phyloP scores from a whole-genome alignment of 2,329 filamentous ascomycete genomes.

The Botrytis squamosa region DNA sequence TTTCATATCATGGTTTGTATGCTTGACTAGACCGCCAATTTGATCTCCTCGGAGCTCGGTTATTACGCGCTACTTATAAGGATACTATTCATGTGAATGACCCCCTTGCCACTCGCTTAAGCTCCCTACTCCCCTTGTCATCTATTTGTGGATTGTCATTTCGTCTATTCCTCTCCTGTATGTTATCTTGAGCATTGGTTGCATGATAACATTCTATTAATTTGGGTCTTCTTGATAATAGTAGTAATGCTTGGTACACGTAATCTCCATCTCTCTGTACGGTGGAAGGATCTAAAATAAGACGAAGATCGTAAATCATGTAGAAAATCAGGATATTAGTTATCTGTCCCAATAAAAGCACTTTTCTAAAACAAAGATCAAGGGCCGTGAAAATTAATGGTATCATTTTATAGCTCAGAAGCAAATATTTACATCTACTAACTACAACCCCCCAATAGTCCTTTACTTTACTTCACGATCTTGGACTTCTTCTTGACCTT shows the following conservation, averaged over 20 bases:
- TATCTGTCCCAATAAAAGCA: too few relatives aligned
- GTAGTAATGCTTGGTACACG: background rate
- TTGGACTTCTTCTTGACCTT: constrained; percentile 29
- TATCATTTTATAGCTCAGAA: background rate
- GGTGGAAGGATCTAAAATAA: background rate
- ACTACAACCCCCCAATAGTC: background rate
- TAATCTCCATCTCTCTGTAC: background rate
- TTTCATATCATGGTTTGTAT: background rate
- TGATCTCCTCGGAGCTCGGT: background rate
- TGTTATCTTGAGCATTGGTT: background rate
- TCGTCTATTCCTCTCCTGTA: background rate
- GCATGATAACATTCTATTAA: fast-evolving
- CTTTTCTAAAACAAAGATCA: too few relatives aligned
- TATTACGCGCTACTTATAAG: background rate
- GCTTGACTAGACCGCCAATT: background rate
- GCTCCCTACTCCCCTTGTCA: background rate
- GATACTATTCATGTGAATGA: background rate
- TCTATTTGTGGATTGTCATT: background rate
- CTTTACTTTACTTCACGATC: background rate
- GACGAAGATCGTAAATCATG: too few relatives aligned
- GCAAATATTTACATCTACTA: background rate
- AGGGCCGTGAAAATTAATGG: background rate
- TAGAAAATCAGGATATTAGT: too few relatives aligned
- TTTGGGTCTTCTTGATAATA: background rate
- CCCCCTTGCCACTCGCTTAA: background rate